A percentile compares a stretch with the other conserved stretches of the same genome.
Conservation (phyloP, 768 basidiomycete genomes). For the Kwoniella heveanensis region DNA sequence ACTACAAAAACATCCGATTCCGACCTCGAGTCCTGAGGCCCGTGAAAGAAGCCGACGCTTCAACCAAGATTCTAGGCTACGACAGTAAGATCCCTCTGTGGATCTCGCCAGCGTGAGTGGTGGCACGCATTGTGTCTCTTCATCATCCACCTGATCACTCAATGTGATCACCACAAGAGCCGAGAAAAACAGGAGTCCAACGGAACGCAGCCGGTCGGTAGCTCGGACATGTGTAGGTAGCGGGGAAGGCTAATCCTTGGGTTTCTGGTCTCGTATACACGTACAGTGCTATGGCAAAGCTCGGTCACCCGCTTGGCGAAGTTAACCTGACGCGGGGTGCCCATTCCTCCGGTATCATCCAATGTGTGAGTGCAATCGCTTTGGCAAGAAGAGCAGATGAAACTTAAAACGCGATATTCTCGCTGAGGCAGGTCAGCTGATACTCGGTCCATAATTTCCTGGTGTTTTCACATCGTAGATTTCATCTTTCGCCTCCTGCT, state of each 20-base stretch:
- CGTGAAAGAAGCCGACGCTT: conserved; percentile 51
- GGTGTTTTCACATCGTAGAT: conserved; percentile 48
- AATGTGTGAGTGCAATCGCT: conserved; percentile 61
- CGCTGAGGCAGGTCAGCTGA: no score
- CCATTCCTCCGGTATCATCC: conserved; percentile 69
- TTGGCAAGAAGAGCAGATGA: no score
- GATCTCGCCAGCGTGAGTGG: conserved; percentile 68
- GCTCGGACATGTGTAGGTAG: no score
- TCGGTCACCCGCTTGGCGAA: conserved; percentile 86
- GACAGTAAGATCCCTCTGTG: conserved; percentile 76
- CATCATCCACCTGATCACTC: no score
- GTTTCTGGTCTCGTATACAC: background rate
- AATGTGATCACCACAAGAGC: no score
- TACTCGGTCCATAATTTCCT: no score
- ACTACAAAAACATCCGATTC: conserved; percentile 84
- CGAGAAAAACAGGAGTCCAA: no score
- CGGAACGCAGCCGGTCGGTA: no score
- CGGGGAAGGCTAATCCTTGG: no score
- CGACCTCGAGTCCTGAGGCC: conserved; percentile 67
- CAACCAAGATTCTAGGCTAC: conserved; percentile 63
- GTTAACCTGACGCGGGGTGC: conserved; percentile 75
- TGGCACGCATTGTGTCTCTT: no score
- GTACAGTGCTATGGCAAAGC: conserved; percentile 54
- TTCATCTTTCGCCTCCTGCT: conserved; percentile 55
- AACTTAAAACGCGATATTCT: no score